Percentiles rank a stretch among this genome's conserved stretches.
phyloP scores from a whole-genome alignment of 106 monocot species.

The Chionographis japonica region DNA sequence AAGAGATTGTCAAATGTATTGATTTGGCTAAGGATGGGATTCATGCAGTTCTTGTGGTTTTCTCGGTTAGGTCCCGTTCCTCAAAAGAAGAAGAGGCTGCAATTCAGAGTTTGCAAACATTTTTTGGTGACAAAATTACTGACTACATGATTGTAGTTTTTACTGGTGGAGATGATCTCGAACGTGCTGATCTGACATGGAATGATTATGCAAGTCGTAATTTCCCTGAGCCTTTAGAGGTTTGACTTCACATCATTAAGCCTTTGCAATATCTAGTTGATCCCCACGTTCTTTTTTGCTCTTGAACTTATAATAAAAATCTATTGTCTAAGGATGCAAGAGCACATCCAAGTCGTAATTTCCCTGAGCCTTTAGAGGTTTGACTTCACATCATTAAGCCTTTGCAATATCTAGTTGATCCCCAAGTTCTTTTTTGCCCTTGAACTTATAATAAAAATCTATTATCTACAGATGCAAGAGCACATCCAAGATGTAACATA shows the following conservation, averaged over 20 bases:
- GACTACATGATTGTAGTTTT: constrained; percentile 79
- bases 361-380: too few relatives aligned
- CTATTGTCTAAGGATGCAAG: too few relatives aligned
- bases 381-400: too few relatives aligned
- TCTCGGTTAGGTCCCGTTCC: constrained; percentile 60
- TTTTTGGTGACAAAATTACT: constrained; percentile 80
- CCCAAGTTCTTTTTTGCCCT: neutral
- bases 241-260: constrained; percentile 2
- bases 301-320: too few relatives aligned
- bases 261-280: neutral
- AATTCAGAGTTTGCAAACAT: constrained; percentile 47
- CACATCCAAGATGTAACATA: too few relatives aligned
- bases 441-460: too few relatives aligned
- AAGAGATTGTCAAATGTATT: constrained; percentile 81
- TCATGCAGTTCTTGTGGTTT: constrained; percentile 84
- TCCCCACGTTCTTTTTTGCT: too few relatives aligned
- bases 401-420: too few relatives aligned
- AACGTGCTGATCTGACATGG: constrained; percentile 36
- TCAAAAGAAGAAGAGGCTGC: constrained; percentile 70
- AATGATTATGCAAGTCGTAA: constrained; percentile 35
- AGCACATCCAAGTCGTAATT: too few relatives aligned
- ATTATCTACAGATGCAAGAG: too few relatives aligned
- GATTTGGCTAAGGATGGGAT: constrained; percentile 88
- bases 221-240: constrained; percentile 54
- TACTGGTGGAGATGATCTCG: constrained; percentile 74